Conservation (phyloP, 2,329 filamentous ascomycete species). For the Phymatotrichopsis omnivora region DNA sequence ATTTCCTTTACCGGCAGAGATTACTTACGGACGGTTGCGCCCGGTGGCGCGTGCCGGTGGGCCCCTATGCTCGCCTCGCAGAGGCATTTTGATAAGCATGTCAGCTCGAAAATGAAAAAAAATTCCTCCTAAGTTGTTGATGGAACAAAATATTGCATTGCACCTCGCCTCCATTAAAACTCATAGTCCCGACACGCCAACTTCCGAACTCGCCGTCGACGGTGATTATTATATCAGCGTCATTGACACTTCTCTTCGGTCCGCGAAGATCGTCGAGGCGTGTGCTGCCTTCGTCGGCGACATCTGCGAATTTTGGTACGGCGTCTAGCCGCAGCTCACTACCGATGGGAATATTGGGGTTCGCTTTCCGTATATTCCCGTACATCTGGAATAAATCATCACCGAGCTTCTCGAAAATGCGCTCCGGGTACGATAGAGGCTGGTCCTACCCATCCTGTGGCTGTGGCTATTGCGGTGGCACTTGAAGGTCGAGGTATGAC, state of each 20-base stretch:
- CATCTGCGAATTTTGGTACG: conserved; percentile 94
- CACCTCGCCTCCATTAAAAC: conserved; percentile 54
- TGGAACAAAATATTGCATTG: conserved; percentile 91
- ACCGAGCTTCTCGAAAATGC: conserved; percentile 96
- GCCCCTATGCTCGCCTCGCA: too few relatives aligned
- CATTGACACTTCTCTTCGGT: conserved; percentile 81
- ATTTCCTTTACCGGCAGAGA: too few relatives aligned
- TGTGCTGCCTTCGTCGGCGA: conserved; percentile 89
- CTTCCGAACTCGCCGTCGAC: conserved; percentile 26
- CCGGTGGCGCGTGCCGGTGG: too few relatives aligned
- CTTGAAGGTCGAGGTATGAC: conserved; percentile 57
- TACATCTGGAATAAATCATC: conserved; percentile 94
- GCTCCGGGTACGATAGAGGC: conserved; percentile 88
- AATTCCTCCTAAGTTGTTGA: too few relatives aligned
- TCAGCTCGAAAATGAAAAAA: too few relatives aligned
- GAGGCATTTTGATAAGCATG: too few relatives aligned
- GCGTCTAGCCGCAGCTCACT: conserved; percentile 66
- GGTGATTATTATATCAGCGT: conserved; percentile 71
- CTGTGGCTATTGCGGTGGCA: conserved; percentile 78
- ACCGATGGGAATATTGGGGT: conserved; percentile 80
- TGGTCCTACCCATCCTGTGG: conserved; percentile 69
- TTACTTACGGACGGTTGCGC: too few relatives aligned
- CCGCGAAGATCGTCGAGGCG: conserved; percentile 67
- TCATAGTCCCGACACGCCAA: conserved; percentile 41
- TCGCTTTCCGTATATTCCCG: conserved; percentile 87